Conservation (phyloP, 2,329 filamentous ascomycete genomes). For the Apiospora hydei region DNA sequence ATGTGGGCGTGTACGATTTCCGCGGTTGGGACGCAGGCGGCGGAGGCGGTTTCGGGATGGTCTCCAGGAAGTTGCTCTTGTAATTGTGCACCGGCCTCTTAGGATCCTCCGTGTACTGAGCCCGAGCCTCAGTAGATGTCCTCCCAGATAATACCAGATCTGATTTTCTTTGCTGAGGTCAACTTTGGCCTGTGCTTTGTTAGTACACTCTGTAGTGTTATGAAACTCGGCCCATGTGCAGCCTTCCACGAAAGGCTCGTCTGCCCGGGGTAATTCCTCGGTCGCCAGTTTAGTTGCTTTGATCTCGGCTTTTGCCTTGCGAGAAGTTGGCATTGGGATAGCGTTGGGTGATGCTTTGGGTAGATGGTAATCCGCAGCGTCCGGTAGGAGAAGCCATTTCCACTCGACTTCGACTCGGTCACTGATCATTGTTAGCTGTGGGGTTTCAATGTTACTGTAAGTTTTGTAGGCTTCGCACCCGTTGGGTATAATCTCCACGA, state of each 20-base stretch:
- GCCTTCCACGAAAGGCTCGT: constrained; percentile 71
- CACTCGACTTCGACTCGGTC: constrained; percentile 81
- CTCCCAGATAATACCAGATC: constrained; percentile 87
- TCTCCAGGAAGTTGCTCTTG: constrained; percentile 76
- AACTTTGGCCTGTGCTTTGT: constrained; percentile 70
- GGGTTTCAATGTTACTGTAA: constrained; percentile 21
- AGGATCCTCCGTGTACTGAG: constrained; percentile 87
- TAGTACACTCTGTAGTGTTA: constrained; percentile 61
- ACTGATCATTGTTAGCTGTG: constrained; percentile 57
- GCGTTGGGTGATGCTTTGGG: constrained; percentile 79
- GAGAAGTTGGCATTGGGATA: constrained; percentile 71
- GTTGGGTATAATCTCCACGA: constrained; percentile 85
- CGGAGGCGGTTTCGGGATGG: constrained; percentile 61
- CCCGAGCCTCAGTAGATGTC: constrained; percentile 86
- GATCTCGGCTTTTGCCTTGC: constrained; percentile 70
- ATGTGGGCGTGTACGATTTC: constrained; percentile 39
- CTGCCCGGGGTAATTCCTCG: constrained; percentile 69
- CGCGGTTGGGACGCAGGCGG: constrained; percentile 35
- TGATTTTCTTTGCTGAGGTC: constrained; percentile 76
- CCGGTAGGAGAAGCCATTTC: constrained; percentile 81
- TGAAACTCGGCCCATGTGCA: constrained; percentile 84
- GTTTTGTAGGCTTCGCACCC: constrained; percentile 59
- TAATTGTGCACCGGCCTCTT: constrained; percentile 65
- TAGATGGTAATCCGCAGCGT: constrained; percentile 73
- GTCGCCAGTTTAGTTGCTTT: constrained; percentile 68